These are phyloP conservation scores for Corchorus olitorius DNA, from an alignment of 345 rosid species.

Conservation along the genomic window DNA sequence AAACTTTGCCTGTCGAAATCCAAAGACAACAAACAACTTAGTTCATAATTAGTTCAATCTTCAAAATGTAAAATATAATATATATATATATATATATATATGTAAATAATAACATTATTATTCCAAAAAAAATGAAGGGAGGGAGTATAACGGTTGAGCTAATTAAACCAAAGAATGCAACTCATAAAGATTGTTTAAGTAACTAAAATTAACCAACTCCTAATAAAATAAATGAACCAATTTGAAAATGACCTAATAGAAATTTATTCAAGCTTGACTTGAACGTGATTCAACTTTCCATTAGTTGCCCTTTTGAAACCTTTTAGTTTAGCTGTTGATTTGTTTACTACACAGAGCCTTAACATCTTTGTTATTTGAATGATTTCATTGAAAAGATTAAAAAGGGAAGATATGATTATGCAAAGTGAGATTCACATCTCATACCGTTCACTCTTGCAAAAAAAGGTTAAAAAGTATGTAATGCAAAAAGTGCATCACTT, in stretches of 20 bases:
- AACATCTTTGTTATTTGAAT: not conserved
- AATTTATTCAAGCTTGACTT: not conserved
- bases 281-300: not conserved
- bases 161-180: not conserved
- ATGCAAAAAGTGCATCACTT: not conserved
- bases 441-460: not conserved
- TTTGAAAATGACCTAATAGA: not conserved
- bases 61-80: no score
- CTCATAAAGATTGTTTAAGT: no score
- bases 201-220: not conserved
- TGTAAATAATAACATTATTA: no score
- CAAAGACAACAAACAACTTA: no score
- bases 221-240: not conserved
- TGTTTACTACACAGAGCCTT: not conserved
- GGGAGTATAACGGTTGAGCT: no score
- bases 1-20: no score
- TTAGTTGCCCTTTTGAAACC: not conserved
- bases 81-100: no score
- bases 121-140: no score
- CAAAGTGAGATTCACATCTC: not conserved
- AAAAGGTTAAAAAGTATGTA: not conserved
- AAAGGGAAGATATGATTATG: not conserved
- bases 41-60: no score
- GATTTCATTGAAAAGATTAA: not conserved
- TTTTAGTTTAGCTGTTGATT: not conserved